Percentiles rank a stretch among this genome's conserved stretches.
These are phyloP conservation scores for Drechslerella coelobrocha DNA, from an alignment of 2,329 filamentous ascomycete species.

Conservation along the genomic window DNA sequence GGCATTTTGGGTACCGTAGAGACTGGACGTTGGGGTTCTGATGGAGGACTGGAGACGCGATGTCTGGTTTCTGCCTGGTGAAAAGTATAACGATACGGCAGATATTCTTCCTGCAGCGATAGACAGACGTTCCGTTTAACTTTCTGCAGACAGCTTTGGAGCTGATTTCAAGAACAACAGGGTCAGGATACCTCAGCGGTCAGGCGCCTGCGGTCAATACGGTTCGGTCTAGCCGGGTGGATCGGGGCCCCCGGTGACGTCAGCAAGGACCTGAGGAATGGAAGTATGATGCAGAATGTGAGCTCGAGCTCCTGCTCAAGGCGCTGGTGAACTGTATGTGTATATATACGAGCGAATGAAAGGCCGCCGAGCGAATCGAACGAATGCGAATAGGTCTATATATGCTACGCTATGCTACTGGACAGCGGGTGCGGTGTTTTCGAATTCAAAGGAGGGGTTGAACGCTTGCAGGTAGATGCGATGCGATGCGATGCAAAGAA, in stretches of 20 bases:
- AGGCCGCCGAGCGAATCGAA: background rate
- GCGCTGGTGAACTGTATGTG: background rate
- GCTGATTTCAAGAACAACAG: too few species aligned
- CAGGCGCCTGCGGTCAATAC: background rate
- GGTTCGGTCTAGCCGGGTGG: background rate
- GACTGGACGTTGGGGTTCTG: conserved; percentile 23
- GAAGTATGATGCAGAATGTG: background rate
- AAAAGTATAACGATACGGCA: conserved; percentile 24
- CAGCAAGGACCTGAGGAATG: background rate
- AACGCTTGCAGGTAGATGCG: conserved; percentile 7
- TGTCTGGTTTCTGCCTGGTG: conserved; percentile 20
- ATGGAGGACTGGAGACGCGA: conserved; percentile 38
- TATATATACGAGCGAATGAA: background rate
- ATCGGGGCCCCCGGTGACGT: background rate
- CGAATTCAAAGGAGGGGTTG: conserved; percentile 20
- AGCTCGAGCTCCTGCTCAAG: background rate
- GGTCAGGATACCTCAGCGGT: too few species aligned
- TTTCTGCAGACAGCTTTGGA: too few species aligned
- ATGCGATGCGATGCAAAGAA: conserved; percentile 8
- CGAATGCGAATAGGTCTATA: conserved; percentile 28
- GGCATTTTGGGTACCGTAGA: conserved; percentile 23
- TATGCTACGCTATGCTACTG: conserved; percentile 16
- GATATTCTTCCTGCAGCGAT: too few species aligned
- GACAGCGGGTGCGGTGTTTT: background rate
- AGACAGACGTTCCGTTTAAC: too few species aligned